Percentiles rank a stretch among this genome's conserved stretches.
These are phyloP conservation scores for Psilocybe azurescens DNA, from an alignment of 768 basidiomycete species.

Conservation along the genomic window DNA sequence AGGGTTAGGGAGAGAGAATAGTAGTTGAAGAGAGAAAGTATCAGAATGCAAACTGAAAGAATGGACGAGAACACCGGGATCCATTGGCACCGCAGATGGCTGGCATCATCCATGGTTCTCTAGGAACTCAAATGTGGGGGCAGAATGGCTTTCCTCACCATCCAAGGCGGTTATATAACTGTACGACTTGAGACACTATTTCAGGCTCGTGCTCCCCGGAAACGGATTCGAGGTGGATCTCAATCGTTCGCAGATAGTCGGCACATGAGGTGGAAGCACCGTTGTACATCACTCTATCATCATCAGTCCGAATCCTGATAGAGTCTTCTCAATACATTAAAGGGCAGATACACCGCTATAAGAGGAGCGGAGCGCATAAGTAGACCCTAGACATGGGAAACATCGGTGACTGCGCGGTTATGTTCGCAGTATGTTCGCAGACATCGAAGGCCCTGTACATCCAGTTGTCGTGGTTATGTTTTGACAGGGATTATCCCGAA, in stretches of 20 bases:
- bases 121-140: not conserved
- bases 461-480: constrained; percentile 8
- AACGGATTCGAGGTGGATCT: not conserved
- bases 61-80: not conserved
- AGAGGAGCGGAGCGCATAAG: not conserved
- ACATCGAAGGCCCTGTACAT: not conserved
- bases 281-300: not conserved
- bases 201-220: not conserved
- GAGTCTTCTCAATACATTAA: not conserved
- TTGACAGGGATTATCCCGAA: not conserved
- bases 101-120: not conserved
- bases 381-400: not conserved
- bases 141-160: not conserved
- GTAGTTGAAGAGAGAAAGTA: not conserved
- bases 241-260: not conserved
- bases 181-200: not conserved
- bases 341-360: not conserved
- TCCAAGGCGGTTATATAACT: not conserved
- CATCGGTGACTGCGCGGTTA: not conserved
- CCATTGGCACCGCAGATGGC: not conserved
- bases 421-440: not conserved
- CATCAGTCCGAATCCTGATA: no score
- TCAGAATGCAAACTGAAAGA: constrained; percentile 1
- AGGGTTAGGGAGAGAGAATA: not conserved
- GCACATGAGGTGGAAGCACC: not conserved